Evolutionary conservation across 139 green algal species (phyloP), one percentile per base, ranked within the genome.

Genomic region (Chlorella sorokiniana): DNA sequence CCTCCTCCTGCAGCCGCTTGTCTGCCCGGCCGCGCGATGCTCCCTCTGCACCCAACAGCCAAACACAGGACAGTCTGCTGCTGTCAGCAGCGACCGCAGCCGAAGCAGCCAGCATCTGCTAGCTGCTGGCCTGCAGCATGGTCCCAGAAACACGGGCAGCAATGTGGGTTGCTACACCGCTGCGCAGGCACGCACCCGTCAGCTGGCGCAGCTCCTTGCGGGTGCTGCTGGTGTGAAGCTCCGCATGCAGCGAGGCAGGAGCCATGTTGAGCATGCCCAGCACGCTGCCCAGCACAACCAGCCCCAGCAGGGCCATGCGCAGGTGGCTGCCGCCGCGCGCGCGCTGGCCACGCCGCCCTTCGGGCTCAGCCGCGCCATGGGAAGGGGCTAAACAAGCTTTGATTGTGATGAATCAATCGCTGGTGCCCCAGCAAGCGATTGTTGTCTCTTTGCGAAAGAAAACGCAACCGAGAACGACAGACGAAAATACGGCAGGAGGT

Each of bases 211-310:
- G 54, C 73, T 79, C 73, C 27, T 68, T 33, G 38, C 54, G 37
- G 0, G 54, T 35, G 54, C 23, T 40, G 38, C 54, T 52, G 37
- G 54, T 33, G 29, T 79, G 73, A 35, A 79, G 51, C 73, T 79
- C 73, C 1, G 1, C 4, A 27, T 69, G 54, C 38, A 79, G 54
- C n/a, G 52, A 48, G 2, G 52, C 33, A 0, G 73, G 73, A 7
- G 54, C 54, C 37, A 79, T 37, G 54, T 79, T 79, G 0, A 69
- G 25, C 37, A 79, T 52, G 31, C 73, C 59, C 25, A 68, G 37
- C 54, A 69, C 54, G 4, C 31, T 54, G 2, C 48, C 73, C 23
- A 79, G 37, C 73, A 79, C 73, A 33, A 79, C 52, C 54, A 79
- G 27, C 40, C 41, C 69, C 33, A 78, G 23, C 42, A 78, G 71